Evolutionary conservation across 345 rosid species (phyloP).

Genomic region (Salix dunnii): DNA sequence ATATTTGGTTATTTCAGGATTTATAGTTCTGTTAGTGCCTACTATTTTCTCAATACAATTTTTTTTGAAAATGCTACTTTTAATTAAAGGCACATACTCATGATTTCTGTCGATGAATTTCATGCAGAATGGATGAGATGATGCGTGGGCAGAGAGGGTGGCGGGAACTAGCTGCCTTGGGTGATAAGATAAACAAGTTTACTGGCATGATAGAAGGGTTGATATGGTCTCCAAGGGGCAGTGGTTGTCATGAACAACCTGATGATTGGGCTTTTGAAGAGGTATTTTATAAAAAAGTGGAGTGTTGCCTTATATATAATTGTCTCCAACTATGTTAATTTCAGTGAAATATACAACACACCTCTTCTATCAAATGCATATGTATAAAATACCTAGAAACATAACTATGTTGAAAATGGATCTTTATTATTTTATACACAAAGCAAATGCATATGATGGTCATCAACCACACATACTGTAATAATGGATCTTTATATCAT

Average conservation of each 20-base stretch:
- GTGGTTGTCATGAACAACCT: slow-evolving; percentile 33
- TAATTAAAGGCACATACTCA: background rate
- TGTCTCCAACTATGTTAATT: background rate
- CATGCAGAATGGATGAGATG: slow-evolving; percentile 90
- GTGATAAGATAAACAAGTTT: slow-evolving; percentile 82
- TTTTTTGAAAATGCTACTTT: background rate
- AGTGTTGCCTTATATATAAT: background rate
- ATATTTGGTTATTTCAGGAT: background rate
- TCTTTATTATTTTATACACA: no score
- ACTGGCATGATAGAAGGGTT: slow-evolving; percentile 88
- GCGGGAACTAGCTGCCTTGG: slow-evolving; percentile 83
- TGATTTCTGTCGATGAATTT: background rate
- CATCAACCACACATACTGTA: background rate
- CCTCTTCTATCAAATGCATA: no score
- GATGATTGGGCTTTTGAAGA: slow-evolving; percentile 53
- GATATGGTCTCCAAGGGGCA: slow-evolving; percentile 84
- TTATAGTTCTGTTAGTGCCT: background rate
- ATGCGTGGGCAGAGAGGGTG: slow-evolving; percentile 97
- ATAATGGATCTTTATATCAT: background rate
- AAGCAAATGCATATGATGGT: background rate
- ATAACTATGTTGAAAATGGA: no score
- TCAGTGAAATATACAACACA: no score
- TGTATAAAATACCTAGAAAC: no score
- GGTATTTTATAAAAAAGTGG: slow-evolving; percentile 33
- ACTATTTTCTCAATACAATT: background rate